A percentile compares a stretch with the other conserved stretches of the same genome.
Conservation (phyloP, 2,329 filamentous ascomycete species). For the Stachybotrys chartarum region DNA sequence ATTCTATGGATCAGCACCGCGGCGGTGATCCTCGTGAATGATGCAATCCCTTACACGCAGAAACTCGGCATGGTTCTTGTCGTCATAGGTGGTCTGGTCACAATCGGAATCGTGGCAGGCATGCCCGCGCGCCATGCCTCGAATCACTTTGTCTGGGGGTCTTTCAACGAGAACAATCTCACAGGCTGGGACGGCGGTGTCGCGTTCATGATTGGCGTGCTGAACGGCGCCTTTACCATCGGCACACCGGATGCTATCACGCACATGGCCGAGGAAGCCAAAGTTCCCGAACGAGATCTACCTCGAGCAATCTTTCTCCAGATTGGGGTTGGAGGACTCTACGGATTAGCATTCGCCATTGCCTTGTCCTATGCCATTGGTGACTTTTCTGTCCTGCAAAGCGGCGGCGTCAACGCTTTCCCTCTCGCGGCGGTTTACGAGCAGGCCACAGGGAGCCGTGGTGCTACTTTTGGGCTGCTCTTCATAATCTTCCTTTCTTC, state of each 20-base stretch:
- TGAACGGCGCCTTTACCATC: conserved; percentile 17
- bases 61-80: conserved; percentile 14
- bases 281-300: conserved; percentile 8
- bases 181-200: conserved; percentile 16
- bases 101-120: conserved; percentile 11
- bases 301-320: conserved; percentile 14
- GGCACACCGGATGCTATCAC: conserved; percentile 15
- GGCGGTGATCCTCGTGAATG: conserved; percentile 14
- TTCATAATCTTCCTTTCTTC: conserved; percentile 17
- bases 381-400: conserved; percentile 12
- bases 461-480: conserved; percentile 10
- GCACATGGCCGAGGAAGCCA: conserved; percentile 16
- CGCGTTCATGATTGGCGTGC: conserved; percentile 14
- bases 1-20: conserved; percentile 13
- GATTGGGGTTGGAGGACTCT: conserved; percentile 14
- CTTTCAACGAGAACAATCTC: conserved; percentile 14
- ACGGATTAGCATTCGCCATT: conserved; percentile 11
- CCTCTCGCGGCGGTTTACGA: conserved; percentile 14
- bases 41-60: conserved; percentile 14
- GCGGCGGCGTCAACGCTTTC: conserved; percentile 11
- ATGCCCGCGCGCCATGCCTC: conserved; percentile 14
- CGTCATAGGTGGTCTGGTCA: conserved; percentile 12
- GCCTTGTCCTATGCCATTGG: conserved; percentile 16
- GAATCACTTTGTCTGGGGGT: conserved; percentile 12
- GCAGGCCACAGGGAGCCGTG: conserved; percentile 12